A percentile compares a stretch with the other conserved stretches of the same genome.
phyloP scores from a whole-genome alignment of 1,284 basidiomycete species.

The Ustilago xerochloae region DNA sequence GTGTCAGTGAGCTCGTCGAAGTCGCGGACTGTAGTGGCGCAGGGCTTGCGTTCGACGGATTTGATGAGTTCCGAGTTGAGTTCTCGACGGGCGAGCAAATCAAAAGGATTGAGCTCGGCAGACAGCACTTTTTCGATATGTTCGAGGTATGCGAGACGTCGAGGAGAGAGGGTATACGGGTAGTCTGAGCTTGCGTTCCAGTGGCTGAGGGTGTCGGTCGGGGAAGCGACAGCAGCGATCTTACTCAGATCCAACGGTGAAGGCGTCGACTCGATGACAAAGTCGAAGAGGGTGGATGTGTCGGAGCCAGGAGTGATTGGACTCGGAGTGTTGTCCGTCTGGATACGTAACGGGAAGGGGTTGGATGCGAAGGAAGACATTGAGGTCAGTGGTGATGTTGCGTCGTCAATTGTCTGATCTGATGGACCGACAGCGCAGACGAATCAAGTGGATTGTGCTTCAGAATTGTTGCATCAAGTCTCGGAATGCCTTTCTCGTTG shows the following conservation, averaged over 20 bases:
- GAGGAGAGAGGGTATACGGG: slow-evolving; percentile 5
- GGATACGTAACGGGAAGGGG: slow-evolving; percentile 8
- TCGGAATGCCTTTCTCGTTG: too few relatives aligned
- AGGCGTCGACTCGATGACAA: slow-evolving; percentile 13
- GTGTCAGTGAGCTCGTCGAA: slow-evolving; percentile 7
- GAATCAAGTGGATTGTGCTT: too few relatives aligned
- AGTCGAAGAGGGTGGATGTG: slow-evolving; percentile 36
- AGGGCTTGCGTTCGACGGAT: slow-evolving; percentile 3
- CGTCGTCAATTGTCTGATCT: slow-evolving; percentile 11
- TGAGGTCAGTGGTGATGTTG: slow-evolving; percentile 17
- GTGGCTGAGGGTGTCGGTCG: slow-evolving; percentile 26
- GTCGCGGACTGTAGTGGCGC: slow-evolving; percentile 6
- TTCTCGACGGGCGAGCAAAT: slow-evolving; percentile 25
- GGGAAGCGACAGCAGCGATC: slow-evolving; percentile 16
- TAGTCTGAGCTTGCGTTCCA: background rate
- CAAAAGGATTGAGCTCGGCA: slow-evolving; percentile 34
- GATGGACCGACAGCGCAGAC: slow-evolving; percentile 8
- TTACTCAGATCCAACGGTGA: slow-evolving; percentile 8
- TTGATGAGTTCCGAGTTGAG: background rate
- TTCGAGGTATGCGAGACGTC: slow-evolving; percentile 25
- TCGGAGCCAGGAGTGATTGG: slow-evolving; percentile 43
- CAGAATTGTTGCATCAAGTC: too few relatives aligned
- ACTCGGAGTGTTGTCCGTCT: slow-evolving; percentile 18
- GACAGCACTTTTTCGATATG: slow-evolving; percentile 41
- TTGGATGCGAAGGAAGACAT: slow-evolving; percentile 26